phyloP scores from a whole-genome alignment of 1,284 basidiomycete species.

The Caloboletus inedulis region DNA sequence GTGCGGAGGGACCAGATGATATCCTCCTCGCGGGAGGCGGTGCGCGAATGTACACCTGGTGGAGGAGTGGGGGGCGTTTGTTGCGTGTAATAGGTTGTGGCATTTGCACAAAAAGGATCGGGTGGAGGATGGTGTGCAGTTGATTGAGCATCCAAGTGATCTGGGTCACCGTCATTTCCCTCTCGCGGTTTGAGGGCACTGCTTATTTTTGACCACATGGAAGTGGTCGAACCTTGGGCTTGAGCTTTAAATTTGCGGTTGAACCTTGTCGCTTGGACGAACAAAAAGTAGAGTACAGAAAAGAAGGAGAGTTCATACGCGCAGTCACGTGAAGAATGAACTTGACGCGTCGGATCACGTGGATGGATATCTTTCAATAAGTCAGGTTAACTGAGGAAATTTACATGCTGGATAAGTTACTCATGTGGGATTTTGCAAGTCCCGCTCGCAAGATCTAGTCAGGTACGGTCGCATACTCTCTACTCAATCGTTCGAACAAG shows the following conservation, averaged over 20 bases:
- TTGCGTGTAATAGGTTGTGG: constrained; percentile 73
- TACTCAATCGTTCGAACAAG: constrained; percentile 2
- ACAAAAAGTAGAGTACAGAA: neutral
- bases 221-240: constrained; percentile 1
- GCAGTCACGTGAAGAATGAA: constrained; percentile 30
- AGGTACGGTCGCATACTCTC: neutral
- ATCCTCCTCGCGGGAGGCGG: constrained; percentile 64
- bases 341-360: constrained; percentile 31
- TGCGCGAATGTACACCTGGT: constrained; percentile 48
- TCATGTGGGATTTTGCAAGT: too few relatives aligned
- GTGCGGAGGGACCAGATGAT: constrained; percentile 68
- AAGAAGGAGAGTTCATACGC: neutral
- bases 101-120: constrained; percentile 68
- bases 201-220: constrained; percentile 64
- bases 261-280: neutral
- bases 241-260: neutral
- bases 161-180: constrained; percentile 40
- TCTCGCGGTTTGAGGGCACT: constrained; percentile 48
- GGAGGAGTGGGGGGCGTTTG: constrained; percentile 67
- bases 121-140: constrained; percentile 42
- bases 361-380: constrained; percentile 16
- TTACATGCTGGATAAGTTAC: too few relatives aligned
- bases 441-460: neutral
- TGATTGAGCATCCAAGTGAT: constrained; percentile 39
- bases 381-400: too few relatives aligned